Conservation (phyloP, 2,329 filamentous ascomycete genomes). For the Ophiognomonia clavigignenti-juglandacearum region DNA sequence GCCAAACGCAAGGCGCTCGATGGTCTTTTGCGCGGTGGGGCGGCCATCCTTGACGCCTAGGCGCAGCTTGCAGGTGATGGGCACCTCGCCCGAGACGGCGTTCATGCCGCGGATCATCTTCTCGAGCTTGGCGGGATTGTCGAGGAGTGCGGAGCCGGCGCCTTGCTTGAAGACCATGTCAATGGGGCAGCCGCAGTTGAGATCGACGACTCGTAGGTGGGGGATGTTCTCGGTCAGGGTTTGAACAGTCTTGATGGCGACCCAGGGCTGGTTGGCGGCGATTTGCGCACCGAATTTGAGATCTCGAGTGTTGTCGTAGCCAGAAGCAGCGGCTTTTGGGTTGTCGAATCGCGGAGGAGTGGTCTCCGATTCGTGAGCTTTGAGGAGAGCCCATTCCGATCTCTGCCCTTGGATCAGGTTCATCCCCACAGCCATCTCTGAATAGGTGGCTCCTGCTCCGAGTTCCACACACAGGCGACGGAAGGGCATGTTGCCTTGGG, state of each 20-base stretch:
- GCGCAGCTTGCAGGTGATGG: slow-evolving; percentile 91
- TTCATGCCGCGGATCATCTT: slow-evolving; percentile 98
- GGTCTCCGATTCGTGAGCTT: slow-evolving; percentile 81
- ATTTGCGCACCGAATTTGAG: slow-evolving; percentile 90
- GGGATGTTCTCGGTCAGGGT: slow-evolving; percentile 72
- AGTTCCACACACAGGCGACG: slow-evolving; percentile 83
- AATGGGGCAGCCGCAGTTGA: slow-evolving; percentile 97
- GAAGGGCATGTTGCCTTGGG: slow-evolving; percentile 94
- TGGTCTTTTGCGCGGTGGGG: slow-evolving; percentile 75
- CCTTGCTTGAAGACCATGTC: slow-evolving; percentile 87
- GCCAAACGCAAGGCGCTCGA: slow-evolving; percentile 79
- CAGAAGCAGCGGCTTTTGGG: slow-evolving; percentile 42
- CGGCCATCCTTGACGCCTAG: slow-evolving; percentile 79
- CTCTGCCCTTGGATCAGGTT: slow-evolving; percentile 86
- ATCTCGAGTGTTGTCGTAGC: slow-evolving; percentile 79
- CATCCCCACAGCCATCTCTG: slow-evolving; percentile 94
- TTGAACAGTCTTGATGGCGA: slow-evolving; percentile 84
- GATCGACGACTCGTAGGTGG: slow-evolving; percentile 81
- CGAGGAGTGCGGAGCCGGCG: slow-evolving; percentile 87
- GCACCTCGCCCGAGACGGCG: slow-evolving; percentile 80
- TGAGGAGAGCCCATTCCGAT: slow-evolving; percentile 91
- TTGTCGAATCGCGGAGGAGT: slow-evolving; percentile 63
- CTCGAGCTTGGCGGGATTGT: slow-evolving; percentile 80
- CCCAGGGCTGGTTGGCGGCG: slow-evolving; percentile 85
- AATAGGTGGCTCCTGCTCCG: slow-evolving; percentile 91